Conservation (phyloP, 495 filamentous ascomycete genomes). For the Coniosporium apollinis region DNA sequence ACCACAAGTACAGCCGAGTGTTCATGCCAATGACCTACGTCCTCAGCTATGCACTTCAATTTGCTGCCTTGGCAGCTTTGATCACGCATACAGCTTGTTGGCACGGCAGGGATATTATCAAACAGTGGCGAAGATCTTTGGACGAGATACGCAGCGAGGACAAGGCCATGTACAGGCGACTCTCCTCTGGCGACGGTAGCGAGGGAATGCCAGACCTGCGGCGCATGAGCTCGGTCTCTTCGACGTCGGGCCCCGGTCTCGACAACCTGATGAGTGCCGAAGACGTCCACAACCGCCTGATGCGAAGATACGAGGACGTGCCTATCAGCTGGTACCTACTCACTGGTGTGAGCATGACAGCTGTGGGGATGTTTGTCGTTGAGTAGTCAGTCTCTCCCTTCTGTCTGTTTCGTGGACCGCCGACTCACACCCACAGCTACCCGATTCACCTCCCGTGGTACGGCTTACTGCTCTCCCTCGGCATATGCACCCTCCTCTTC, state of each 20-base stretch:
- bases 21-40: conserved; percentile 69
- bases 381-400: conserved; percentile 40
- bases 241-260: conserved; percentile 18
- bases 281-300: conserved; percentile 64
- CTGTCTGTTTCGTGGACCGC: conserved; percentile 1
- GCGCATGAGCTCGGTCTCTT: too few relatives aligned
- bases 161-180: conserved; percentile 12
- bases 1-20: conserved; percentile 57
- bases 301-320: conserved; percentile 58
- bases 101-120: conserved; percentile 62
- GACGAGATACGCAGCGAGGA: conserved; percentile 10
- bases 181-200: conserved; percentile 5
- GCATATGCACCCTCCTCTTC: conserved; percentile 9
- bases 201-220: too few relatives aligned
- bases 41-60: conserved; percentile 61
- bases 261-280: conserved; percentile 47
- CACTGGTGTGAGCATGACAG: conserved; percentile 51
- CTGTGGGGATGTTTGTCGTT: conserved; percentile 66
- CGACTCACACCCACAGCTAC: conserved; percentile 32
- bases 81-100: conserved; percentile 47
- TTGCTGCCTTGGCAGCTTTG: conserved; percentile 55
- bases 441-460: conserved; percentile 46
- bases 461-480: conserved; percentile 15
- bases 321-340: conserved; percentile 62
- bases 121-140: conserved; percentile 30